phyloP scores from a whole-genome alignment of 23 red algal species.

The Gracilaria gracilis region DNA sequence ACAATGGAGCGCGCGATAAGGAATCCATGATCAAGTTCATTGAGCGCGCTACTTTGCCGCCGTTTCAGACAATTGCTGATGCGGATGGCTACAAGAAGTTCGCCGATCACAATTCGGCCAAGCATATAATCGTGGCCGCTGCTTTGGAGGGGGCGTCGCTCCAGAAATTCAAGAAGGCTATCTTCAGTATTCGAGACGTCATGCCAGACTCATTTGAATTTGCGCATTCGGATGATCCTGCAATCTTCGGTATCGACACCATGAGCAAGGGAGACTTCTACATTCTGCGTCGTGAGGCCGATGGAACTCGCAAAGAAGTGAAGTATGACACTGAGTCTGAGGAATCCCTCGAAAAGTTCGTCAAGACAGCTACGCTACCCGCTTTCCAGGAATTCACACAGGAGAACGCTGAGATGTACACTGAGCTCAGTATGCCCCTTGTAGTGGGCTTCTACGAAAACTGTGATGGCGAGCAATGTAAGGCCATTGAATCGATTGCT shows the following conservation, averaged over 20 bases:
- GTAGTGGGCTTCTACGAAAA: constrained; percentile 73
- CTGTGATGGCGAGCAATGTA: constrained; percentile 49
- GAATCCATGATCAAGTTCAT: constrained; percentile 84
- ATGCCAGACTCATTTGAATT: constrained; percentile 72
- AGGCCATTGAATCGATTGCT: constrained; percentile 68
- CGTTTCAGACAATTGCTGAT: constrained; percentile 45
- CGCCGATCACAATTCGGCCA: constrained; percentile 36
- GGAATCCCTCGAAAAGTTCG: constrained; percentile 58
- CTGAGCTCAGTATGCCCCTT: constrained; percentile 69
- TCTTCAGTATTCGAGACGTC: constrained; percentile 69
- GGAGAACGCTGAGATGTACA: constrained; percentile 77
- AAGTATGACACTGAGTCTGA: constrained; percentile 56
- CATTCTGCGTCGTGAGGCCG: constrained; percentile 38
- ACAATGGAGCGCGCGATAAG: constrained; percentile 86
- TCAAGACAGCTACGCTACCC: constrained; percentile 61
- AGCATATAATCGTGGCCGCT: constrained; percentile 43
- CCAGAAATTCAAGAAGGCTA: constrained; percentile 52
- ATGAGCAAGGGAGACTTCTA: constrained; percentile 44
- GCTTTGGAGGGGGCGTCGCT: neutral
- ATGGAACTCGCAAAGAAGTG: constrained; percentile 37
- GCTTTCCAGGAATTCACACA: constrained; percentile 79
- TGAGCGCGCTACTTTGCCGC: constrained; percentile 67
- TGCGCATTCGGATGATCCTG: neutral
- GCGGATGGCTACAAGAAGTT: constrained; percentile 56
- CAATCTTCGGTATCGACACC: constrained; percentile 21